phyloP scores from a whole-genome alignment of 2,329 filamentous ascomycete species.

The Alternaria arbusti region DNA sequence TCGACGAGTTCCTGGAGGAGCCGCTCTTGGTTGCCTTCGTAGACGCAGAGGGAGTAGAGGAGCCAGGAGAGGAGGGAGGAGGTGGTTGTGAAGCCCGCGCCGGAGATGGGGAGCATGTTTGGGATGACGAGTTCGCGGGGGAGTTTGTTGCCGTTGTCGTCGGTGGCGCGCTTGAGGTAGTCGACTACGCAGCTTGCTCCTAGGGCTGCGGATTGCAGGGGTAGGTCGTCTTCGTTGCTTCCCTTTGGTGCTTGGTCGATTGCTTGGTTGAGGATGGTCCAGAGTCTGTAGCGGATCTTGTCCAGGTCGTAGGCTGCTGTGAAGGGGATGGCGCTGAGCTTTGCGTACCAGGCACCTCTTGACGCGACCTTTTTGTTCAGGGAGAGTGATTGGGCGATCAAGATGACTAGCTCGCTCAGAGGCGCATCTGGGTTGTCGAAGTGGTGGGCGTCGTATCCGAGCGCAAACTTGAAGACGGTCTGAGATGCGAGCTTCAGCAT shows the following conservation, averaged over 20 bases:
- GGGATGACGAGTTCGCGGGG: constrained; percentile 20
- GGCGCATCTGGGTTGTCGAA: constrained; percentile 12
- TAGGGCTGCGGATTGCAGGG: constrained; percentile 46
- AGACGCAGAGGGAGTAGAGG: constrained; percentile 24
- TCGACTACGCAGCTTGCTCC: constrained; percentile 38
- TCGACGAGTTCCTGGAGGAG: constrained; percentile 30
- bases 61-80: constrained; percentile 31
- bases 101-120: constrained; percentile 14
- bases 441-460: constrained; percentile 16
- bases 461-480: constrained; percentile 14
- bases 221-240: constrained; percentile 17
- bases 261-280: constrained; percentile 8
- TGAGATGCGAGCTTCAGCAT: constrained; percentile 22
- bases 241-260: constrained; percentile 16
- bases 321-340: constrained; percentile 11
- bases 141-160: constrained; percentile 31
- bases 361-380: constrained; percentile 21
- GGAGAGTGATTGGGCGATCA: constrained; percentile 15
- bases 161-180: constrained; percentile 26
- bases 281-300: constrained; percentile 6
- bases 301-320: constrained; percentile 11
- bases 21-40: constrained; percentile 25
- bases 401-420: constrained; percentile 11
- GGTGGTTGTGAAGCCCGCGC: constrained; percentile 29
- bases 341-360: constrained; percentile 17